Base-by-base conservation (phyloP, 768 basidiomycete genomes). In the Mycena olivaceomarginata region DNA sequence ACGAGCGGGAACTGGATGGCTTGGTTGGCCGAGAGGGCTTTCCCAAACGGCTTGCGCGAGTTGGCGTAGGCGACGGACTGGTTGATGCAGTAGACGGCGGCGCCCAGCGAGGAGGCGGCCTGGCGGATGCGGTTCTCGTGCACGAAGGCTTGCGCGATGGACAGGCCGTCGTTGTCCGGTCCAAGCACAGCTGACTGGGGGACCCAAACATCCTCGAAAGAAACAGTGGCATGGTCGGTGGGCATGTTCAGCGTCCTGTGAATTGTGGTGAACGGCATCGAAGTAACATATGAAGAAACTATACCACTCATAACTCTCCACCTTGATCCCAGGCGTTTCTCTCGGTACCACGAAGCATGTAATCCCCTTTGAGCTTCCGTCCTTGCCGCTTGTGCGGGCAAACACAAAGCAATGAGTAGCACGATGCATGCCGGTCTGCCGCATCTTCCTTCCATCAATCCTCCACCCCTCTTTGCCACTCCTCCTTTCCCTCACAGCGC, bases 101-200 rank as follows among this genome's bases (percentile, higher is more conserved):
- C 74, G 53, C 74, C 74, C 39, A 70, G 62, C 48, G 74, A 76
- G 67, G 74, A 76, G 60, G 74, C 74, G 45, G 74, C 74, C 69
- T 76, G 74, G 45, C 74, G 74, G 60, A 76, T 76, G 53, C 74
- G 74, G 62, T 76, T 76, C 53, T 76, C 74, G 68, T 76, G 74
- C 64, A 70, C 68, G 69, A 76, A 76, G 45, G 68, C 59, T 41
- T 76, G 74, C 31, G 74, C 74, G 59, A 76, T 66, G 63, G 74
- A 63, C 59, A 76, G 59, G 60, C 74, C 74, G 63, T 76, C 66
- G 48, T 76, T 59, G 18, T 53, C 59, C 53, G 67, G 67, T 46
- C 74, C 74, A 43, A 76, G 69, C 41, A 76, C 74, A 43, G 74
- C 74, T 46, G 74, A 70, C 46, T 64, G 63, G 68, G 74, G 60